Evolutionary conservation across 768 basidiomycete species (phyloP), one percentile per base, ranked within the genome.

Genomic region (Suillus subaureus): DNA sequence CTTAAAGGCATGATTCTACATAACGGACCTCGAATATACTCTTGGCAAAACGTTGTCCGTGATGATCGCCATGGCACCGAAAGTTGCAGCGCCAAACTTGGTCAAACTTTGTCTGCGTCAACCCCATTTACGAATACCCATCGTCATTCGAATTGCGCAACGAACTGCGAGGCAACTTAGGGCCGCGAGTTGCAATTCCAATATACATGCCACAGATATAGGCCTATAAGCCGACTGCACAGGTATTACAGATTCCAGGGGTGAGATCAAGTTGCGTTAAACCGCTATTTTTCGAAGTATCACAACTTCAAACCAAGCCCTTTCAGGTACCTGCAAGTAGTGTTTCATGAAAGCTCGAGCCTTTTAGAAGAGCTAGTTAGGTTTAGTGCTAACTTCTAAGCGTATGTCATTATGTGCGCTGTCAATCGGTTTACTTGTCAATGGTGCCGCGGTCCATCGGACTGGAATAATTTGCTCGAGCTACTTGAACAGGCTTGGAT

Each of bases 391-490:
- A n/a, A n/a, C n/a, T n/a, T n/a, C n/a, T n/a, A n/a, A 21, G 45
- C 11, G n/a, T 47, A n/a, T 47, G 45, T 47, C 23, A 49, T 15
- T 37, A 6, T 7, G 31, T 57, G 15, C 9, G 23, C n/a, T 39
- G 37, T 51, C 15, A 28, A 39, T 57, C 56, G 23, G 37, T 16
- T 39, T 37, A 39, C 56, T 37, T 57, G 56, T 37, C 56, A 26
- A 57, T n/a, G 56, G 9, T 57, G 56, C 56, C 56, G 56, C 56
- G 56, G 9, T 39, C 56, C 16, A 23, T 57, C 56, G 56, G 56
- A 57, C 56, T 55, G 4, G 26, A 16, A 33, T 16, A 12, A 31
- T 52, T 16, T 52, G 15, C 51, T n/a, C 28, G 4, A 52, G 18
- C 18, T 16, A n/a, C 21, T 35, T 13, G 6, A 13, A 28, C n/a